Percentiles rank a stretch among this genome's conserved stretches.
Conservation (phyloP, 768 basidiomycete species). For the Boletus rubropictus region DNA sequence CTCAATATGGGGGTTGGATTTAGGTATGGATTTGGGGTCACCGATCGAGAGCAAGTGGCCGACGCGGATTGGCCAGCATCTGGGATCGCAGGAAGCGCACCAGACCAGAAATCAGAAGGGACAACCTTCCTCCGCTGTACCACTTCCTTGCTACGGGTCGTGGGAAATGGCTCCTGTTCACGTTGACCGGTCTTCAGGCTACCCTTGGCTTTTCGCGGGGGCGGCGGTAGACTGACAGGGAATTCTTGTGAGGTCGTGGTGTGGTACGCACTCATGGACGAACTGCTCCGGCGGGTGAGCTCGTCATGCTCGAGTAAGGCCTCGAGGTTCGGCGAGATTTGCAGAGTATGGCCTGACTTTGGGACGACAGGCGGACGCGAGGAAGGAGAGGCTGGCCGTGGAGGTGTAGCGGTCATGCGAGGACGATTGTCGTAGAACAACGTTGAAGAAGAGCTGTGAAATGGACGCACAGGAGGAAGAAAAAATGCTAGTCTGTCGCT, state of each 20-base stretch:
- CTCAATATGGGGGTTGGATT: constrained; percentile 31
- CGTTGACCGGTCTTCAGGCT: constrained; percentile 12
- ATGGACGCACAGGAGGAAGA: background rate
- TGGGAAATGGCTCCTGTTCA: constrained; percentile 14
- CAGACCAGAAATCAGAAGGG: constrained; percentile 23
- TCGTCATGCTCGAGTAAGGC: constrained; percentile 57
- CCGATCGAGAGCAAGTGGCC: constrained; percentile 15
- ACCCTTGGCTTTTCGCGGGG: constrained; percentile 24
- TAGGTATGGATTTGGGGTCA: constrained; percentile 32
- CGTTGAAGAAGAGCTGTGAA: background rate
- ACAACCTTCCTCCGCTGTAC: constrained; percentile 12
- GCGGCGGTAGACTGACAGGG: constrained; percentile 28
- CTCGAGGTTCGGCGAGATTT: constrained; percentile 56
- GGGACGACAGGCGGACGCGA: background rate
- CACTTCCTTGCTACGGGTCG: constrained; percentile 14
- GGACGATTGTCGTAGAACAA: background rate
- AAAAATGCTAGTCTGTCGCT: constrained; percentile 2
- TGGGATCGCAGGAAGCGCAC: constrained; percentile 9
- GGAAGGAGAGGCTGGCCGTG: constrained; percentile 18
- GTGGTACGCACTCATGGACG: constrained; percentile 17
- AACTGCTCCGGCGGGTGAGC: constrained; percentile 32
- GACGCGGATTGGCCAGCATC: constrained; percentile 7
- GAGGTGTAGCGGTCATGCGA: constrained; percentile 21
- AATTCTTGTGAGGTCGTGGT: constrained; percentile 14
- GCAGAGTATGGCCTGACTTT: constrained; percentile 27